phyloP scores from a whole-genome alignment of 352 stramenopile species.

The Blastocystis sp. region DNA sequence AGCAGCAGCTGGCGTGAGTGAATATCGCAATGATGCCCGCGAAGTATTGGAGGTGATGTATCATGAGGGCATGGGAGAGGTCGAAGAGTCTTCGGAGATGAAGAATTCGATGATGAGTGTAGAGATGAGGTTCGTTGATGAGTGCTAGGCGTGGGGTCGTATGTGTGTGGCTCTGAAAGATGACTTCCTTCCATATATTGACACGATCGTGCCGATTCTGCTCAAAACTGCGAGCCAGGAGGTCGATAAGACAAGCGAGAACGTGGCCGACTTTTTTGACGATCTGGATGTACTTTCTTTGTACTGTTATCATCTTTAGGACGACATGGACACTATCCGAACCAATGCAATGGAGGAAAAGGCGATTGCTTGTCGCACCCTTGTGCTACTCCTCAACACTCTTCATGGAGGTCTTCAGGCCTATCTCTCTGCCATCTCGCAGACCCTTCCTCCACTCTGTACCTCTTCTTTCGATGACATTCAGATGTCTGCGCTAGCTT shows the following conservation, averaged over 20 bases:
- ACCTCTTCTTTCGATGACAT: slow-evolving; percentile 47
- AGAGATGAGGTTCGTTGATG: background rate
- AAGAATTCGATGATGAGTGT: slow-evolving; percentile 58
- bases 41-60: slow-evolving; percentile 60
- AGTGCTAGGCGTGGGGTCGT: slow-evolving; percentile 43
- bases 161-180: slow-evolving; percentile 58
- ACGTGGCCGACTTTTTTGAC: background rate
- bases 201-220: slow-evolving; percentile 42
- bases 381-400: slow-evolving; percentile 2
- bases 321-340: slow-evolving; percentile 35
- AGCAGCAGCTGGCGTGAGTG: background rate
- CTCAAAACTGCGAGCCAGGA: slow-evolving; percentile 42
- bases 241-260: background rate
- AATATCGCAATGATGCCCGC: slow-evolving; percentile 34
- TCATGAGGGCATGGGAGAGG: slow-evolving; percentile 48
- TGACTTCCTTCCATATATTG: slow-evolving; percentile 49
- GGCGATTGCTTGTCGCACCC: background rate
- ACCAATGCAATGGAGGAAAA: slow-evolving; percentile 53
- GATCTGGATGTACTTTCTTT: background rate
- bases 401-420: background rate
- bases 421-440: slow-evolving; percentile 33
- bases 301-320: background rate
- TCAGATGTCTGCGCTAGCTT: background rate
- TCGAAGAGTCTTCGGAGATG: slow-evolving; percentile 52
- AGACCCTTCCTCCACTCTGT: slow-evolving; percentile 21